Base-by-base conservation (phyloP, 1,284 basidiomycete genomes). In the Fistulinella cinereoalba region DNA sequence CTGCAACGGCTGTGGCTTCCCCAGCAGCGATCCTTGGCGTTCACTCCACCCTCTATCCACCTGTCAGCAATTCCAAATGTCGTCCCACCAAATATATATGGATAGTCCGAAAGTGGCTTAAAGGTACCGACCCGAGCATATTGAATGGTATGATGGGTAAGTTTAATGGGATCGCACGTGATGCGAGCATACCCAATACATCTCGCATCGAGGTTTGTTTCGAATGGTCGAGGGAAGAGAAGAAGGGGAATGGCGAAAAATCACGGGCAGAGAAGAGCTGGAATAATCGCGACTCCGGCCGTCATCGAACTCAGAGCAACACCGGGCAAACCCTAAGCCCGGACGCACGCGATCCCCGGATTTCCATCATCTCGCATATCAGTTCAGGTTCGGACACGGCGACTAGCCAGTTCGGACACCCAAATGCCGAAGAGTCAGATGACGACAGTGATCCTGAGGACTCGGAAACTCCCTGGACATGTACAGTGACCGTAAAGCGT, bases 391-490 rank as follows among this genome's bases (percentile, higher is more conserved):
- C 67, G 6, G 66, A 64, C 18, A 54, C 54, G 3, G 52, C 47
- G 16, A 39, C 49, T 4, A 66, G 62, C 32, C 36, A 47, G 43
- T 47, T 25, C 16, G 55, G 55, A 18, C 57, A 54, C 27, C 58
- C 43, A 5, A 58, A 65, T 11, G 57, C 59, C 10, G 66, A 69
- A 4, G 79, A 77, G 37, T 74, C 73, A 6, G 83, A 73, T 1
- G 79, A 83, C 16, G 85, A 92, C 42, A 90, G 86, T 50, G 94
- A 97, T 57, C 91, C 93, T 0, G 95, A 98, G 65, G 95, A 98
- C 65, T 91, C 87, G 37, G 95, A 97, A 68, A 93, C 91, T 23
- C 91, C 94, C 0, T 99, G 95, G 95, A 81, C 84, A 34, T 98
- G 95, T 63, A 81, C 78, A 19, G 71, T 90, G 53, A 76, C 82